phyloP scores from a whole-genome alignment of 306 rosid species.

The Begonia peltatifolia region DNA sequence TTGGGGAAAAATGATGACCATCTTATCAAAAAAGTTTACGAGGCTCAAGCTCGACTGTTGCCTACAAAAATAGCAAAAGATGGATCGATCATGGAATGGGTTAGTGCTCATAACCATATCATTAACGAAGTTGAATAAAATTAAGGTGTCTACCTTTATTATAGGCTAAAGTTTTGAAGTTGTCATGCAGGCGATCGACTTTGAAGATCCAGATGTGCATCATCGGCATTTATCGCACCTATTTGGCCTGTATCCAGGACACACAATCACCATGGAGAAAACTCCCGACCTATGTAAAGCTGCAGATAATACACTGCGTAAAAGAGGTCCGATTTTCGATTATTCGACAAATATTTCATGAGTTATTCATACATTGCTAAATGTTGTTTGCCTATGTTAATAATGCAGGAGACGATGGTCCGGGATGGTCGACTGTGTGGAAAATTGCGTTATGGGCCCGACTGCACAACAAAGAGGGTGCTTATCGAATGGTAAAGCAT shows the following conservation, averaged over 20 bases:
- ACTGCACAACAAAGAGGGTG: conserved; percentile 66
- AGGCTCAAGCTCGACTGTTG: conserved; percentile 43
- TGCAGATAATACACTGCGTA: conserved; percentile 32
- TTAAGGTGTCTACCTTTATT: too few relatives aligned
- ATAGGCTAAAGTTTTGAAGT: neutral
- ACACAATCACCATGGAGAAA: conserved; percentile 45
- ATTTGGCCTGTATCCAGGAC: conserved; percentile 78
- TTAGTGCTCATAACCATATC: conserved; percentile 9
- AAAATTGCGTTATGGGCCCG: conserved; percentile 64
- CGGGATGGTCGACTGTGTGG: conserved; percentile 88
- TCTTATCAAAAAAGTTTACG: conserved; percentile 29
- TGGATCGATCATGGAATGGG: conserved; percentile 88
- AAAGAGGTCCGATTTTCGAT: conserved; percentile 44
- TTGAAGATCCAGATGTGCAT: conserved; percentile 53
- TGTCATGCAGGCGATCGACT: conserved; percentile 56
- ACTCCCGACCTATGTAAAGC: conserved; percentile 71
- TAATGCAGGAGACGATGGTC: conserved; percentile 81
- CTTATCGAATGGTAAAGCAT: conserved; percentile 72
- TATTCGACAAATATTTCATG: too few relatives aligned
- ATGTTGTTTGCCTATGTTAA: conserved; percentile 3
- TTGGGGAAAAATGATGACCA: conserved; percentile 48
- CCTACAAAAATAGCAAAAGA: conserved; percentile 56
- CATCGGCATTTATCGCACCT: conserved; percentile 65
- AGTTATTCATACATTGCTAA: neutral
- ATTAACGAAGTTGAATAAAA: neutral